Conservation (phyloP, 2,329 filamentous ascomycete genomes). For the Blastomyces silverae region DNA sequence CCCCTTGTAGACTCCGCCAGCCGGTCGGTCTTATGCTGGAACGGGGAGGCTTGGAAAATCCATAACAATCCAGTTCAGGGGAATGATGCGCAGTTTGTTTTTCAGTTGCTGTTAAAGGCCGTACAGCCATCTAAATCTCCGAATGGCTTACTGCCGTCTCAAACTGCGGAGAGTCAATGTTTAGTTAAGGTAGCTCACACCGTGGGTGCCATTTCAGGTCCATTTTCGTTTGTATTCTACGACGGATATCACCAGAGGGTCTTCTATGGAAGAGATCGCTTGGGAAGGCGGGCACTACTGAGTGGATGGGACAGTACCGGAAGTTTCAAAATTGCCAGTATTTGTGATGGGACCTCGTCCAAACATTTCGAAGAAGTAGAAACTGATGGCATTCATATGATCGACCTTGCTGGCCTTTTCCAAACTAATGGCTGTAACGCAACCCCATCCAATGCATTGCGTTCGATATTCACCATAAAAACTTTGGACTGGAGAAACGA, state of each 20-base stretch:
- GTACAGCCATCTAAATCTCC: conserved; percentile 18
- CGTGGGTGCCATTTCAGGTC: conserved; percentile 62
- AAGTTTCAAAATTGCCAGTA: conserved; percentile 60
- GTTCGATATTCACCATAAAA: conserved; percentile 6
- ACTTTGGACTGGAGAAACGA: conserved; percentile 22
- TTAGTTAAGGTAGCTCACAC: conserved; percentile 36
- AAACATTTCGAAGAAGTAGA: conserved; percentile 69
- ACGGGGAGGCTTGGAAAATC: conserved; percentile 89
- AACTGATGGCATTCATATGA: conserved; percentile 70
- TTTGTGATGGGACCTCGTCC: conserved; percentile 50
- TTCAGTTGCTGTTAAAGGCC: conserved; percentile 52
- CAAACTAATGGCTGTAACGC: background rate
- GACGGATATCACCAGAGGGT: conserved; percentile 57
- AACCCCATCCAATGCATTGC: background rate
- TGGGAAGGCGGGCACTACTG: conserved; percentile 79
- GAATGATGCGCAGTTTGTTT: conserved; percentile 72
- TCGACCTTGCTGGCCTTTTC: conserved; percentile 47
- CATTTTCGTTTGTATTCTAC: conserved; percentile 83
- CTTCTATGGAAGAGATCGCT: conserved; percentile 78
- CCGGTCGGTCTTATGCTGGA: conserved; percentile 80
- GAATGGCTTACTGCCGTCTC: conserved; percentile 17
- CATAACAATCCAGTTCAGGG: conserved; percentile 51
- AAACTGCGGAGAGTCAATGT: conserved; percentile 18
- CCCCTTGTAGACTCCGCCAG: conserved; percentile 57
- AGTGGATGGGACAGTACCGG: conserved; percentile 44